Conservation (phyloP, 345 rosid genomes). For the Citrus unshiu region DNA sequence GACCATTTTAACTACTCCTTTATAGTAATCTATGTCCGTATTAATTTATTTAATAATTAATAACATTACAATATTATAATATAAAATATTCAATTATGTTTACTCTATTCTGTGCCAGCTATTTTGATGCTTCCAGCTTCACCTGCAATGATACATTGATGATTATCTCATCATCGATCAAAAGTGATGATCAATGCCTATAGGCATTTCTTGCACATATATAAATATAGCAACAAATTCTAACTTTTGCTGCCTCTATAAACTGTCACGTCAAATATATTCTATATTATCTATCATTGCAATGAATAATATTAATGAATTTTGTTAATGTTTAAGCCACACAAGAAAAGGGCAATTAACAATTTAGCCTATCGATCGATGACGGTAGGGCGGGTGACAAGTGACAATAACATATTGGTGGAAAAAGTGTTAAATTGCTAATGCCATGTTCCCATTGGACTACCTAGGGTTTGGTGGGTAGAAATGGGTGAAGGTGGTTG, state of each 20-base stretch:
- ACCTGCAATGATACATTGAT: background rate
- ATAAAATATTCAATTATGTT: background rate
- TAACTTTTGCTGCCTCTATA: background rate
- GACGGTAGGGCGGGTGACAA: slow-evolving; percentile 5
- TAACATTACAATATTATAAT: slow-evolving; percentile 12
- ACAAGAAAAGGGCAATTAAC: background rate
- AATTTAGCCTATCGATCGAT: background rate
- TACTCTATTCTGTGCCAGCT: background rate
- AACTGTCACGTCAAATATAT: slow-evolving; percentile 1
- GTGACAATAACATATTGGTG: slow-evolving; percentile 17
- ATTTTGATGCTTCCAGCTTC: background rate
- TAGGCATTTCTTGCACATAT: background rate
- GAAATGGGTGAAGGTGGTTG: slow-evolving; percentile 99
- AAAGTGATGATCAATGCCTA: background rate
- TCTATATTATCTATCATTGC: slow-evolving; percentile 3
- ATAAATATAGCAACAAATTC: background rate
- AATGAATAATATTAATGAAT: background rate
- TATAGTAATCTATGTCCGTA: slow-evolving; percentile 12
- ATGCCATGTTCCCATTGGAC: slow-evolving; percentile 40
- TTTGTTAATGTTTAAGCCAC: background rate
- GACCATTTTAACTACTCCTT: slow-evolving; percentile 53
- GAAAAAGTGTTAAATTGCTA: slow-evolving; percentile 6
- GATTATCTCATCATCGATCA: background rate
- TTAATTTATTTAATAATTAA: background rate
- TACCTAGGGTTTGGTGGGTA: slow-evolving; percentile 61